phyloP scores from a whole-genome alignment of 2,329 filamentous ascomycete genomes.

The Cladophialophora carrionii region DNA sequence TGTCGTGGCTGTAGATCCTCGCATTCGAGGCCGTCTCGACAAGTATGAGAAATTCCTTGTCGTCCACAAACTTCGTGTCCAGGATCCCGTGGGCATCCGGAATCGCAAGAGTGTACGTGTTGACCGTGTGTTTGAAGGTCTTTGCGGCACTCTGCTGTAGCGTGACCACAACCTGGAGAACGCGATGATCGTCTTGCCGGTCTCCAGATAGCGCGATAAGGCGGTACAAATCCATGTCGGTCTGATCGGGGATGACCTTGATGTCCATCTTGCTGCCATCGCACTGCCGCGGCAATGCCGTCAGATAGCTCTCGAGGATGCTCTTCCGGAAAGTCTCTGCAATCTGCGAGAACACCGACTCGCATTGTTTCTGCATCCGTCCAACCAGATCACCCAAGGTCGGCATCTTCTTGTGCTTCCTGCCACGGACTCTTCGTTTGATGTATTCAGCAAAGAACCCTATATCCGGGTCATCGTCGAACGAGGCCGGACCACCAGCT shows the following conservation, averaged over 20 bases:
- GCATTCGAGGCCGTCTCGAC: conserved; percentile 44
- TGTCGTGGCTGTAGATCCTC: conserved; percentile 19
- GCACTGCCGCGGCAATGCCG: conserved; percentile 20
- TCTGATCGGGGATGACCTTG: conserved; percentile 26
- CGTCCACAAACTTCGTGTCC: conserved; percentile 70
- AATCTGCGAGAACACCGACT: conserved; percentile 67
- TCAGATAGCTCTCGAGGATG: conserved; percentile 58
- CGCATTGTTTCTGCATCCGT: conserved; percentile 62
- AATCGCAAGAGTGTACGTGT: conserved; percentile 2
- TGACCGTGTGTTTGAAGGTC: conserved; percentile 14
- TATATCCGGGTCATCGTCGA: conserved; percentile 37
- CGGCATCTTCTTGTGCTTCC: conserved; percentile 56
- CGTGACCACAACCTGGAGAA: conserved; percentile 16
- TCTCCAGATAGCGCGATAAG: conserved; percentile 20
- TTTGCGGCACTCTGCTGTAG: conserved; percentile 25
- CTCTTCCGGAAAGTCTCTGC: conserved; percentile 70
- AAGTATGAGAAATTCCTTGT: conserved; percentile 64
- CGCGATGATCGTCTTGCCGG: not conserved
- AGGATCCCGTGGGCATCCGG: conserved; percentile 51
- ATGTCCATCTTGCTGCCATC: conserved; percentile 21
- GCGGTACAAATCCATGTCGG: conserved; percentile 22
- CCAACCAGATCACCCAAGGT: conserved; percentile 67
- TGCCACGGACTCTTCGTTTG: conserved; percentile 54
- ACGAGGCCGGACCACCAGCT: conserved; percentile 1
- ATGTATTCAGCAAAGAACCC: conserved; percentile 54